phyloP scores from a whole-genome alignment of 2,329 filamentous ascomycete genomes.

The Calycina herbarum region DNA sequence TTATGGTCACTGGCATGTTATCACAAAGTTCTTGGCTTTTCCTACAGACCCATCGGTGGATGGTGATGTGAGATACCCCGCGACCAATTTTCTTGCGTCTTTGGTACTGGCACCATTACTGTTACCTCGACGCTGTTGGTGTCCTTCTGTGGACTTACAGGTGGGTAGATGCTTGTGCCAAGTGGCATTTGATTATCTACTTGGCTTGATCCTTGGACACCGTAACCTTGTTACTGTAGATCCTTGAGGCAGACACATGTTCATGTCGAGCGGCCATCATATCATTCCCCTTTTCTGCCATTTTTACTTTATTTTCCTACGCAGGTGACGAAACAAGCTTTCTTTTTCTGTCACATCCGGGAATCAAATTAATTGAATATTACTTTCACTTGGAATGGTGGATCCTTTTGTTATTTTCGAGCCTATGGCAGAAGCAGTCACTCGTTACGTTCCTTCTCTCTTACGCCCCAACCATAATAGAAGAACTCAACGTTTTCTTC shows the following conservation, averaged over 20 bases:
- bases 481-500: background rate
- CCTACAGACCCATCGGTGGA: too few species aligned
- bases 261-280: background rate
- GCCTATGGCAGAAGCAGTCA: background rate
- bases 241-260: background rate
- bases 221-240: too few species aligned
- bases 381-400: background rate
- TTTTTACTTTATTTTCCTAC: slow-evolving; percentile 5
- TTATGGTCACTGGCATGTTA: too few species aligned
- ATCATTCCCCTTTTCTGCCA: background rate
- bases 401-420: background rate
- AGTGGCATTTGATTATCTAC: too few species aligned
- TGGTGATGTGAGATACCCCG: too few species aligned
- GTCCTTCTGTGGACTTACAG: too few species aligned
- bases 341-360: background rate
- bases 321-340: slow-evolving; percentile 12
- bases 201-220: too few species aligned
- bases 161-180: too few species aligned
- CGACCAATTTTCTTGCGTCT: too few species aligned
- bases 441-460: background rate
- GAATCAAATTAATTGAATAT: background rate
- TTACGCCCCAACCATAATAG: background rate
- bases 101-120: too few species aligned
- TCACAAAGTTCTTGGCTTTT: too few species aligned
- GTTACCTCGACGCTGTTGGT: too few species aligned